These are phyloP conservation scores for Talaromyces atroroseus DNA, from an alignment of 2,329 filamentous ascomycete genomes.

Conservation along the genomic window DNA sequence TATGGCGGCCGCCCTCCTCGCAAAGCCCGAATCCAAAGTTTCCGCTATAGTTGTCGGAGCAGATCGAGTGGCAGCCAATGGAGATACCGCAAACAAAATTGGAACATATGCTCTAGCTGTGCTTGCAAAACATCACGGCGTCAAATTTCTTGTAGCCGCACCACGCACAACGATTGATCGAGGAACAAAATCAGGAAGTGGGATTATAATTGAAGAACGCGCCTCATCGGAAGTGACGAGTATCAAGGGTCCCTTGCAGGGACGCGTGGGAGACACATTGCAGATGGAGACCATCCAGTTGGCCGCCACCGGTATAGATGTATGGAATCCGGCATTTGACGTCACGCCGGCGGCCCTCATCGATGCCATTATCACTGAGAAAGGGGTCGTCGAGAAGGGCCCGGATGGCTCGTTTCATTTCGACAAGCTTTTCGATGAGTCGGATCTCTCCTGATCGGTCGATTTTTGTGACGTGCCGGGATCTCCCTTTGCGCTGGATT, in stretches of 20 bases:
- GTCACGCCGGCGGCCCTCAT: conserved; percentile 85
- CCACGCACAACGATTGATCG: conserved; percentile 93
- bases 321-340: conserved; percentile 98
- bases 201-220: conserved; percentile 88
- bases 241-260: conserved; percentile 69
- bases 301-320: conserved; percentile 67
- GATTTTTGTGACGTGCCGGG: conserved; percentile 13
- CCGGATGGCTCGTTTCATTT: conserved; percentile 63
- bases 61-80: conserved; percentile 90
- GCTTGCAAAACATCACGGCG: conserved; percentile 77
- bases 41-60: conserved; percentile 88
- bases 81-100: conserved; percentile 98
- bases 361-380: conserved; percentile 90
- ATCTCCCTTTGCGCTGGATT: conserved; percentile 1
- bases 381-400: conserved; percentile 76
- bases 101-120: conserved; percentile 91
- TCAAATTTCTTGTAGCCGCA: conserved; percentile 93
- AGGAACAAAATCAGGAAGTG: conserved; percentile 66
- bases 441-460: conserved; percentile 6
- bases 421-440: conserved; percentile 27
- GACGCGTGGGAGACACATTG: conserved; percentile 48
- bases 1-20: conserved; percentile 86
- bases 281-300: conserved; percentile 65
- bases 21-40: conserved; percentile 56
- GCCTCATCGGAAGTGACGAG: conserved; percentile 75